Percentiles rank a stretch among this genome's conserved stretches.
Evolutionary conservation across 345 rosid species (phyloP).

Genomic region (Pugionium dolabratum): DNA sequence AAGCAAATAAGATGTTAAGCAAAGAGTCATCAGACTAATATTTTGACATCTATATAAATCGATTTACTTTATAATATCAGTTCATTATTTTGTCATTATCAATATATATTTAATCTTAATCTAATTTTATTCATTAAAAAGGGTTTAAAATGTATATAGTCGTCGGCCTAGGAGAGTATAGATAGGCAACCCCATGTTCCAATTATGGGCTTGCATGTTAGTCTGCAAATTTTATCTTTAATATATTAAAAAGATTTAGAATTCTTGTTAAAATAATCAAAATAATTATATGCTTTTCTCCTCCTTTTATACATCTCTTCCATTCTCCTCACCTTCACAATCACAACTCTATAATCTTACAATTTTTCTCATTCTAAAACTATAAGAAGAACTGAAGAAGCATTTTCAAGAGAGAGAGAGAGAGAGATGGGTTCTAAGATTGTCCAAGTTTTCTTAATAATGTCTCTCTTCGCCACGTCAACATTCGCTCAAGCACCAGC

Average conservation of each 20-base stretch:
- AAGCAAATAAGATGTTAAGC: conserved; percentile 19
- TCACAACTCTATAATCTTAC: too few species aligned
- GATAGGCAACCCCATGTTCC: conserved; percentile 30
- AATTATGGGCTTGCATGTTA: conserved; percentile 37
- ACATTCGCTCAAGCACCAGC: conserved; percentile 39
- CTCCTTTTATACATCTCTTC: background rate
- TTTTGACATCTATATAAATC: background rate
- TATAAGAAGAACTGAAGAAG: background rate
- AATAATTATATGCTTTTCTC: background rate
- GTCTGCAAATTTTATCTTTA: conserved; percentile 6
- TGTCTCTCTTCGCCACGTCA: conserved; percentile 36
- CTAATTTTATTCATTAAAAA: background rate
- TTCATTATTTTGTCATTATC: conserved; percentile 7
- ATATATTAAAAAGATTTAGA: background rate
- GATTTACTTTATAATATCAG: background rate
- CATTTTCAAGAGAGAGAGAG: background rate
- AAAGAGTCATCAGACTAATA: conserved; percentile 5
- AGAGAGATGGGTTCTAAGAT: conserved; percentile 32
- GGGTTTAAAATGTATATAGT: background rate
- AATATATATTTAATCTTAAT: background rate
- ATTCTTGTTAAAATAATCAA: background rate
- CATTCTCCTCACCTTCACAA: too few species aligned
- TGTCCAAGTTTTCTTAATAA: conserved; percentile 27
- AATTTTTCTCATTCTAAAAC: too few species aligned
- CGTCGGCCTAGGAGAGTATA: too few species aligned